These are phyloP conservation scores for Mycena chlorophos DNA, from an alignment of 768 basidiomycete species.

Conservation along the genomic window DNA sequence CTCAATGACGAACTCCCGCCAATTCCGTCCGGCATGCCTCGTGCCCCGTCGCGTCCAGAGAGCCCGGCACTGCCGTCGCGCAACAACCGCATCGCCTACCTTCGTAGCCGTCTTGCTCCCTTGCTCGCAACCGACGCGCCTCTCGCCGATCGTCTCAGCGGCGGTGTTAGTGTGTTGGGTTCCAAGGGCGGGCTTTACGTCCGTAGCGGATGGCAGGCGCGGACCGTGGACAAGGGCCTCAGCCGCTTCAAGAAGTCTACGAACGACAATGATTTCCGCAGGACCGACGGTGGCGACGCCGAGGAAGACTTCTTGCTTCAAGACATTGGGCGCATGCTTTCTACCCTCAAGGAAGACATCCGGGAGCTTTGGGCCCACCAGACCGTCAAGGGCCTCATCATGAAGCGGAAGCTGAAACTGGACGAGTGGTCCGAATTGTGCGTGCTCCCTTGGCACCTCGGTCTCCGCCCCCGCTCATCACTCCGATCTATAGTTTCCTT, in stretches of 20 bases:
- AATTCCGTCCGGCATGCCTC: slow-evolving; percentile 18
- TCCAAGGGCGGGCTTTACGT: slow-evolving; percentile 78
- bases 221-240: slow-evolving; percentile 57
- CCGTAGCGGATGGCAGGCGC: slow-evolving; percentile 79
- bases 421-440: slow-evolving; percentile 91
- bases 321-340: slow-evolving; percentile 61
- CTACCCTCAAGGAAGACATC: slow-evolving; percentile 62
- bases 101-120: slow-evolving; percentile 60
- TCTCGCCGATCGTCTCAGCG: slow-evolving; percentile 72
- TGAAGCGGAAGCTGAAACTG: slow-evolving; percentile 67
- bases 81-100: slow-evolving; percentile 43
- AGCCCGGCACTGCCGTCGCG: slow-evolving; percentile 31
- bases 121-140: slow-evolving; percentile 61
- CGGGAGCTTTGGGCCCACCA: slow-evolving; percentile 72
- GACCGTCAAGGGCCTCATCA: slow-evolving; percentile 66
- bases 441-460: slow-evolving; percentile 31
- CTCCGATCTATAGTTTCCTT: slow-evolving; percentile 57
- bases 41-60: slow-evolving; percentile 30
- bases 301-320: slow-evolving; percentile 57
- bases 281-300: slow-evolving; percentile 33
- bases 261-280: slow-evolving; percentile 34
- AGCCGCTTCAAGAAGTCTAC: slow-evolving; percentile 36
- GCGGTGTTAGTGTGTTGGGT: slow-evolving; percentile 69
- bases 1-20: slow-evolving; percentile 8
- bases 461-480: slow-evolving; percentile 18